Evolutionary conservation across 495 filamentous ascomycete species (phyloP).

Genomic region (Chlorociboria aeruginascens): DNA sequence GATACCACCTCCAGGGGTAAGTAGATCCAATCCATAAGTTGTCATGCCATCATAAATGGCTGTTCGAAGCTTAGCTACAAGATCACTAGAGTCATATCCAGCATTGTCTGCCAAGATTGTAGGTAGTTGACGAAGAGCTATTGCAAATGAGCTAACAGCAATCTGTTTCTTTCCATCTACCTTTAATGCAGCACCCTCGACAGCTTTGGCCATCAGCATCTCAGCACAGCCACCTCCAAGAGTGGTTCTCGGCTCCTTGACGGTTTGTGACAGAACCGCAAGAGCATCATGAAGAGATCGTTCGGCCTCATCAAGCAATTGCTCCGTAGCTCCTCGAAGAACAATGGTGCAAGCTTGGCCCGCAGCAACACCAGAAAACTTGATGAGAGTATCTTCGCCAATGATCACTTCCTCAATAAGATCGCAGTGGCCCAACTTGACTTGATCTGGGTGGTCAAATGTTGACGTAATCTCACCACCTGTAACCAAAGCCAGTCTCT

Average conservation of each 20-base stretch:
- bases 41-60: constrained; percentile 90
- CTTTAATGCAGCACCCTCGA: constrained; percentile 86
- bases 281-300: constrained; percentile 92
- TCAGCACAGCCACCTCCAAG: constrained; percentile 93
- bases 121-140: constrained; percentile 81
- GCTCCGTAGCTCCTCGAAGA: constrained; percentile 89
- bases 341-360: constrained; percentile 96
- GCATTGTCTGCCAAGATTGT: constrained; percentile 97
- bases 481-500: constrained; percentile 87
- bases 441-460: constrained; percentile 93
- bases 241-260: constrained; percentile 86
- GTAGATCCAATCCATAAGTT: constrained; percentile 78
- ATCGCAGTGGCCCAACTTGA: constrained; percentile 92
- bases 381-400: constrained; percentile 92
- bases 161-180: constrained; percentile 94
- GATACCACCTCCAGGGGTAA: constrained; percentile 84
- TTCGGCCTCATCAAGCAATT: constrained; percentile 93
- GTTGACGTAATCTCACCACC: constrained; percentile 96
- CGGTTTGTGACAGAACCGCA: constrained; percentile 92
- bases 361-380: constrained; percentile 90
- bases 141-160: constrained; percentile 81
- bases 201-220: constrained; percentile 98
- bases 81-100: constrained; percentile 85
- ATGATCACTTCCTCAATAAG: constrained; percentile 97
- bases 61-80: constrained; percentile 82